Conservation (phyloP, 495 filamentous ascomycete species). For the Penicillium malachiteum region DNA sequence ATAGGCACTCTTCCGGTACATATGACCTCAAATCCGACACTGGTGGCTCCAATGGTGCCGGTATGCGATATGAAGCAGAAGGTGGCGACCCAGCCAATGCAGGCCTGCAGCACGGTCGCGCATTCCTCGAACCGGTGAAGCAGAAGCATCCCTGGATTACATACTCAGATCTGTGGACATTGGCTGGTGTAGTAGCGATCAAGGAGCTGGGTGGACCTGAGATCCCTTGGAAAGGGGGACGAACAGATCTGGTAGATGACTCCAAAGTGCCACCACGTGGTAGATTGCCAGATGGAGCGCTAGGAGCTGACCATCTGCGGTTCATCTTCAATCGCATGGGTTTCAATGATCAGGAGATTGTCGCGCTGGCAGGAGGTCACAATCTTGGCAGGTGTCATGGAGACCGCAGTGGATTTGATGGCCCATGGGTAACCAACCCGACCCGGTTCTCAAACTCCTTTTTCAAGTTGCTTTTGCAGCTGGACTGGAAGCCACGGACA, state of each 20-base stretch:
- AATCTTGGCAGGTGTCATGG: conserved; percentile 60
- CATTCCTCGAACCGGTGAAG: conserved; percentile 62
- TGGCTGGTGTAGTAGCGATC: conserved; percentile 59
- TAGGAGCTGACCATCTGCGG: conserved; percentile 58
- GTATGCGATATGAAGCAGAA: conserved; percentile 64
- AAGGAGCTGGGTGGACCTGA: conserved; percentile 57
- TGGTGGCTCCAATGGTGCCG: conserved; percentile 62
- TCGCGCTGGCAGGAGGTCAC: conserved; percentile 60
- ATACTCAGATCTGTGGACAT: conserved; percentile 63
- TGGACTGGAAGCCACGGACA: conserved; percentile 56
- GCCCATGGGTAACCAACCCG: conserved; percentile 63
- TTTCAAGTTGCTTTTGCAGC: conserved; percentile 53
- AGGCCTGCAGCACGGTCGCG: conserved; percentile 60
- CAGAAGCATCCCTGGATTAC: conserved; percentile 59
- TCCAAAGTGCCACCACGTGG: conserved; percentile 56
- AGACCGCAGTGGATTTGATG: conserved; percentile 61
- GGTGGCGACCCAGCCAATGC: conserved; percentile 64
- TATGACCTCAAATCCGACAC: conserved; percentile 59
- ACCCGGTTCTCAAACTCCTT: conserved; percentile 65
- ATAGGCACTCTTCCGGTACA: conserved; percentile 59
- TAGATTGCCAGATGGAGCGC: conserved; percentile 57
- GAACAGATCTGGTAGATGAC: conserved; percentile 59
- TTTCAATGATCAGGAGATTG: conserved; percentile 65
- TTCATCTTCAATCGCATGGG: conserved; percentile 63
- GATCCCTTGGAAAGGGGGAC: conserved; percentile 53